Conservation (phyloP, 768 basidiomycete genomes). For the Stropharia rugosoannulata region DNA sequence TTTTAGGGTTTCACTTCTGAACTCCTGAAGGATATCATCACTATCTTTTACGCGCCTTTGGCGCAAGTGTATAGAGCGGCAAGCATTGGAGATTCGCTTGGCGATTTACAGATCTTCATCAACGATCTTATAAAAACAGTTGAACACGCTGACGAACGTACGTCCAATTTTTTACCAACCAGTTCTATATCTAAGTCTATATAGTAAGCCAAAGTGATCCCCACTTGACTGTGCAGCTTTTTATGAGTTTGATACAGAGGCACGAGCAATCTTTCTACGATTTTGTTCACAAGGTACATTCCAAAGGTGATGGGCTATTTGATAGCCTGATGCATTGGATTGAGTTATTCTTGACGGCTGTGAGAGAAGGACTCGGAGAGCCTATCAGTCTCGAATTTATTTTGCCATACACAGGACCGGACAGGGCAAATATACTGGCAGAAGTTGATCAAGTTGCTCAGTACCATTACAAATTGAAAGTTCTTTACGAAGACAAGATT, state of each 20-base stretch:
- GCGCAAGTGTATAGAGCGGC: constrained; percentile 98
- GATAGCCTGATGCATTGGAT: constrained; percentile 96
- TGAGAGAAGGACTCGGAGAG: constrained; percentile 84
- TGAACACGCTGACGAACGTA: constrained; percentile 86
- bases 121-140: constrained; percentile 95
- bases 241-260: constrained; percentile 89
- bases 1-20: constrained; percentile 90
- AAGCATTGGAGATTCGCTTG: constrained; percentile 90
- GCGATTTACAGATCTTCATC: constrained; percentile 90
- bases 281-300: constrained; percentile 98
- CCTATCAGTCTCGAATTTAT: constrained; percentile 84
- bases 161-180: constrained; percentile 28
- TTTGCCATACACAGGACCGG: constrained; percentile 78
- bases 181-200: constrained; percentile 1
- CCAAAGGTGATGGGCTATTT: constrained; percentile 93
- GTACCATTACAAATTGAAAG: constrained; percentile 94
- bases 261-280: constrained; percentile 96
- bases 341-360: constrained; percentile 87
- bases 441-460: constrained; percentile 89
- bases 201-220: constrained; percentile 85
- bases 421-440: constrained; percentile 71
- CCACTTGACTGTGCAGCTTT: constrained; percentile 82
- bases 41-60: constrained; percentile 95
- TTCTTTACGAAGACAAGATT: constrained; percentile 89
- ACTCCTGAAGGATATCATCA: constrained; percentile 95